These are phyloP conservation scores for Jaltomata sinuosa DNA, from an alignment of 257 asterid genomes.

Conservation along the genomic window DNA sequence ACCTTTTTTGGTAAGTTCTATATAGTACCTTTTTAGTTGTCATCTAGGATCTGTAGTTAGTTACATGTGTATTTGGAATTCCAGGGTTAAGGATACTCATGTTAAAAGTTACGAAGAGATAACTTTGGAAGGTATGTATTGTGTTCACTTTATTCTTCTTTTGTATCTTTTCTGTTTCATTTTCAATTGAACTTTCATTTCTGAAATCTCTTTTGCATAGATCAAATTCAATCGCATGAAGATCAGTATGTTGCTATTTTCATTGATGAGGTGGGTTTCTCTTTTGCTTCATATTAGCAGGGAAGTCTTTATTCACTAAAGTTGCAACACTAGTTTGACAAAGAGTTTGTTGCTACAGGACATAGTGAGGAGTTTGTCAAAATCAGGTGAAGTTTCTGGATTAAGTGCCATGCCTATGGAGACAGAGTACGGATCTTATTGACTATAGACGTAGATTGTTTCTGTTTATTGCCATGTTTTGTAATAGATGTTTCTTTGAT, in stretches of 20 bases:
- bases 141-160: background rate
- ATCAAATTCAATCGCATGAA: constrained; percentile 59
- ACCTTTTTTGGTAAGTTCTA: too few species aligned
- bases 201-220: constrained; percentile 30
- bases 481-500: constrained; percentile 6
- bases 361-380: constrained; percentile 17
- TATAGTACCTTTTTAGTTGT: background rate
- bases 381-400: constrained; percentile 23
- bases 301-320: background rate
- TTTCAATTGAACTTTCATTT: background rate
- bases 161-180: background rate
- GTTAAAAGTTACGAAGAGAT: constrained; percentile 49
- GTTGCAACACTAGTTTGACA: background rate
- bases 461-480: background rate
- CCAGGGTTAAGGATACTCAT: constrained; percentile 65
- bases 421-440: constrained; percentile 46
- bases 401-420: constrained; percentile 39
- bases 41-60: background rate
- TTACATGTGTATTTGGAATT: constrained; percentile 3
- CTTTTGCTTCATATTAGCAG: constrained; percentile 2
- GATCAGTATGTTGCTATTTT: constrained; percentile 48
- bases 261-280: constrained; percentile 36
- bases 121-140: constrained; percentile 51
- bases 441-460: background rate
- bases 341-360: constrained; percentile 24